Evolutionary conservation across 768 basidiomycete species (phyloP), one percentile per base, ranked within the genome.

Genomic region (Tremella fuciformis): DNA sequence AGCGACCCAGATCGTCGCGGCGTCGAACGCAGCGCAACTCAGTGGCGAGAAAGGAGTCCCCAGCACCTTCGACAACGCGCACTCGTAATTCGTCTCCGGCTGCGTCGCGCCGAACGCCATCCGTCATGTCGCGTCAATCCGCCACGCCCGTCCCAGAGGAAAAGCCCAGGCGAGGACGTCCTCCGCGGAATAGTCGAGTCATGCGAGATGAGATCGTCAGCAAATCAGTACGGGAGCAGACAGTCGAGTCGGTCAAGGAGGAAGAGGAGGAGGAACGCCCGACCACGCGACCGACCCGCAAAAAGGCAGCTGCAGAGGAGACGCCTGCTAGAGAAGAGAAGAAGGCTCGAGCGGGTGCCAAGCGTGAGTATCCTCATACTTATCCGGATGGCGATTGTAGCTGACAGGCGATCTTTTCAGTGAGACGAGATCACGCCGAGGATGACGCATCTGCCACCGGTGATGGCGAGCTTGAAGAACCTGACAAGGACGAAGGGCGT

Each of bases 81-180:
- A 63, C 64, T 4, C 63, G 58, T 51, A 60, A 60, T 3, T 63
- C 63, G 4, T 70, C 69, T 13, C 69, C 69, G n/a, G 50, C 63
- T n/a, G 52, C 50, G 1, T 70, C 69, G 1, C 58, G 66, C 22
- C 63, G 69, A 11, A 66, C 64, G 24, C 50, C 63, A 4, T 64
- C 62, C 2, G 70, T 71, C 0, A 26, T 55, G 6, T 69, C 67
- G 8, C 61, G 55, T 13, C 57, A 58, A 7, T 66, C 66, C 2
- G 57, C 63, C 13, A 59, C 65, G 22, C 65, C 59, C 13, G 59
- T 44, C 6, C 24, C 29, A 1, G 51, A 60, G 18, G 47, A 58
- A 38, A 48, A 39, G 25, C 9, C 56, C 3, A 18, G 40, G 3
- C 38, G 41, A 56, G 39, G 60, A 41, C 8, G 58, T 56, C 26